These are phyloP conservation scores for Kokia cookei DNA, from an alignment of 441 rosid genomes.

Conservation along the genomic window DNA sequence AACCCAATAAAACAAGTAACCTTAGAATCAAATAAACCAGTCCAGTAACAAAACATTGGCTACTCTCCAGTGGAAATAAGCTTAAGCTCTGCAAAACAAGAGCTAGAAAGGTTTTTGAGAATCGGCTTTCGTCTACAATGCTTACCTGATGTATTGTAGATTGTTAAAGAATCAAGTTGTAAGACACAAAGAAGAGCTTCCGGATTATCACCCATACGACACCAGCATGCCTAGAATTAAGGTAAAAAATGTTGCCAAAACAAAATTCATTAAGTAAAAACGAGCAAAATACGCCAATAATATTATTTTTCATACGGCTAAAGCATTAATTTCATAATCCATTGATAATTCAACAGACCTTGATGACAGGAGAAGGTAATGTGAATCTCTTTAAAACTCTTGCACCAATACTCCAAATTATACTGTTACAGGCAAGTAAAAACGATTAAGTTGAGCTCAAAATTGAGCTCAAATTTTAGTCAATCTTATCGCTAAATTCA, in stretches of 20 bases:
- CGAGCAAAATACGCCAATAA: neutral
- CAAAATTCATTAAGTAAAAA: neutral
- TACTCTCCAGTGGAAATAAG: neutral
- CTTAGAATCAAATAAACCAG: neutral
- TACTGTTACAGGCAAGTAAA: constrained; percentile 32
- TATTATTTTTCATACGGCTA: neutral
- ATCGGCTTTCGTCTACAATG: neutral
- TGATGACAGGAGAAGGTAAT: constrained; percentile 59
- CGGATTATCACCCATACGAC: constrained; percentile 53
- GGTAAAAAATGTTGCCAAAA: constrained; percentile 7
- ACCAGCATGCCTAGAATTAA: constrained; percentile 81
- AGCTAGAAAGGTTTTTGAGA: neutral
- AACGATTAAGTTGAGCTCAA: neutral
- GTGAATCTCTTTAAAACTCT: constrained; percentile 83
- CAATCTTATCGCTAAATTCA: neutral
- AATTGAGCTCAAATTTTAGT: neutral
- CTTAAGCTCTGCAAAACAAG: neutral
- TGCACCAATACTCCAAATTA: constrained; percentile 78
- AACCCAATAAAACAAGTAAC: neutral
- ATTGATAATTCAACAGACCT: constrained; percentile 20
- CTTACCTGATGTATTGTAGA: constrained; percentile 78
- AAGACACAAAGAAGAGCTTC: constrained; percentile 81
- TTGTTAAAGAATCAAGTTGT: constrained; percentile 57
- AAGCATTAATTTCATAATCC: neutral
- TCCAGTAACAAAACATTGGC: neutral